Conservation (phyloP, 208 protist genomes). For the Trypanosoma lewisi region DNA sequence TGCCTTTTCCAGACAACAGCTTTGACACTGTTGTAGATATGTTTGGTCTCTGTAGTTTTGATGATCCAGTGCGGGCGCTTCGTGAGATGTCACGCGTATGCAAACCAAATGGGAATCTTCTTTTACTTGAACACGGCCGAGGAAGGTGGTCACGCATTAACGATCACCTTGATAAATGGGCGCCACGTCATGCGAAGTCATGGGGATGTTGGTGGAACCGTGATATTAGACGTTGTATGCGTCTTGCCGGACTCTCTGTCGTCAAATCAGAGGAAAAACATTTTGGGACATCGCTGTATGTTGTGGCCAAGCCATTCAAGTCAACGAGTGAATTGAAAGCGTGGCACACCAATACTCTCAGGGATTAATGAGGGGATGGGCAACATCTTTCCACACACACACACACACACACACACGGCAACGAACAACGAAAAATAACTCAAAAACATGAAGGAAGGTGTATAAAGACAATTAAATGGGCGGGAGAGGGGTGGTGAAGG, state of each 20-base stretch:
- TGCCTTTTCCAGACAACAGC: slow-evolving; percentile 84
- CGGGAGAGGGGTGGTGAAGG: no score
- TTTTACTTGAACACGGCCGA: slow-evolving; percentile 88
- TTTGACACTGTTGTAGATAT: slow-evolving; percentile 91
- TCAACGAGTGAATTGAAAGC: slow-evolving; percentile 70
- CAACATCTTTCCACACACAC: background rate
- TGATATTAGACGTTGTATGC: slow-evolving; percentile 72
- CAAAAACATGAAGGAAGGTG: no score
- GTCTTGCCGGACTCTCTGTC: slow-evolving; percentile 62
- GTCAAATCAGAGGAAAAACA: slow-evolving; percentile 71
- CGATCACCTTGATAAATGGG: slow-evolving; percentile 83
- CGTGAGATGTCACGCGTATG: slow-evolving; percentile 88
- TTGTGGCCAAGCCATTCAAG: slow-evolving; percentile 81
- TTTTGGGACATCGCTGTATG: slow-evolving; percentile 88
- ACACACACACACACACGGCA: background rate
- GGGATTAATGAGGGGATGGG: background rate
- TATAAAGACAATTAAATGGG: no score
- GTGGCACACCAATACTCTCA: slow-evolving; percentile 6
- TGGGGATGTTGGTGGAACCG: slow-evolving; percentile 92
- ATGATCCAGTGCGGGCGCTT: slow-evolving; percentile 86
- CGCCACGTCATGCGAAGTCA: slow-evolving; percentile 71
- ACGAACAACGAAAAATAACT: no score
- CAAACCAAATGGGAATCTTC: slow-evolving; percentile 82
- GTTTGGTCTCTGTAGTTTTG: slow-evolving; percentile 91
- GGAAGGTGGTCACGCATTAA: slow-evolving; percentile 68